Evolutionary conservation across 2,329 filamentous ascomycete species (phyloP), one percentile per base, ranked within the genome.

Genomic region (Alternaria ventricosa): DNA sequence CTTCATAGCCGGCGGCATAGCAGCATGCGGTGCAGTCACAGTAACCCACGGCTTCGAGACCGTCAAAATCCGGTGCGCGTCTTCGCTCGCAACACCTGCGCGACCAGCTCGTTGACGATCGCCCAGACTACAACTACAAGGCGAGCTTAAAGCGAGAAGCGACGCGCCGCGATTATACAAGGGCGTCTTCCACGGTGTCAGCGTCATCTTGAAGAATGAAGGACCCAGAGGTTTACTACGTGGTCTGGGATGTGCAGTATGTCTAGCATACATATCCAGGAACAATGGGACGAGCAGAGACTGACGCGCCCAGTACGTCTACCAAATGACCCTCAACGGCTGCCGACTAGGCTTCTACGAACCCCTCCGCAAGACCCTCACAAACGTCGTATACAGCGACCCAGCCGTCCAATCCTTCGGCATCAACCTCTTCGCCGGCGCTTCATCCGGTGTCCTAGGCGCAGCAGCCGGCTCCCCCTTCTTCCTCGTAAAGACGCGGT

Each of bases 31-130:
- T 78, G 96, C 96, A 69, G 96, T 99, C 61, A 98, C 95, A 44
- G 94, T 96, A 70, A 98, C 96, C 55, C 96, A 99, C 82, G 94
- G 94, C 61, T 98, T 98, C 84, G 96, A 99, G 83, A 98, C 95
- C 12, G 94, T 99, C 80, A 99, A 99, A 88, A 98, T 98, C 79
- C 92, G 94, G 91, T 94, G 85, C 78, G 86, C 78, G 64, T 54
- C 55, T 27, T 44, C 12, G 18, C 23, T 55, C 23, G 46, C 25
- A 54, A 20, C 27, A 33, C 22, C 51, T 53, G 15, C 50, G n/a
- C 44, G 23, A 49, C 57, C 57, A 51, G 13, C 20, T 27, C 46
- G 64, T 71, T 78, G 66, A 78, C 67, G 45, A 55, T 55, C 47
- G 27, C 41, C 63, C 79, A 94, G 93, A 75, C 89, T 99, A 87